phyloP scores from a whole-genome alignment of 2,329 filamentous ascomycete species.

The Aspergillus flavus region DNA sequence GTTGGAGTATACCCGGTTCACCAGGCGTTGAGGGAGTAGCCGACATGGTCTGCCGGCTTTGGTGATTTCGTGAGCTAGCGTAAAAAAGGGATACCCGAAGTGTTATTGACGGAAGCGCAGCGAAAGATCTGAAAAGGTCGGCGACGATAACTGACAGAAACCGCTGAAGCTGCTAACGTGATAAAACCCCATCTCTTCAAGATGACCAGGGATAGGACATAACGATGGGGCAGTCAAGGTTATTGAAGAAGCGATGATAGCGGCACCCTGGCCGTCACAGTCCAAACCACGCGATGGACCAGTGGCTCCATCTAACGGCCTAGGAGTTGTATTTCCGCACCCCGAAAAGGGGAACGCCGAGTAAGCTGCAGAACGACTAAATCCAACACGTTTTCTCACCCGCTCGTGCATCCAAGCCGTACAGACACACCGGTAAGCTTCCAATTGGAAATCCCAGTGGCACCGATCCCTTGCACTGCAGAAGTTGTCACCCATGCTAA shows the following conservation, averaged over 20 bases:
- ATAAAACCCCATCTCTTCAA: not conserved
- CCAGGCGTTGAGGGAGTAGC: slow-evolving; percentile 24
- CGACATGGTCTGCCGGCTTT: slow-evolving; percentile 26
- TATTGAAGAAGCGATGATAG: not conserved
- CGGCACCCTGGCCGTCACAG: not conserved
- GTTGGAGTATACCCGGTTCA: slow-evolving; percentile 23
- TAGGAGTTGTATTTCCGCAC: slow-evolving; percentile 3
- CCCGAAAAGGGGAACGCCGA: not conserved
- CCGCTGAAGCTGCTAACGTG: slow-evolving; percentile 1
- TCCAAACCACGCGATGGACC: slow-evolving; percentile 1
- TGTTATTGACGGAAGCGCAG: not conserved
- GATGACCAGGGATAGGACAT: not conserved
- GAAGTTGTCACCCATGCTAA: slow-evolving; percentile 6
- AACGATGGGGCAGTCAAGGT: not conserved
- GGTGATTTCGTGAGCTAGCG: not conserved
- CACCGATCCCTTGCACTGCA: slow-evolving; percentile 2
- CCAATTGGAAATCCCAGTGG: slow-evolving; percentile 12
- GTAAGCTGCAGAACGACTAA: slow-evolving; percentile 5
- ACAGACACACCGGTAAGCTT: slow-evolving; percentile 5
- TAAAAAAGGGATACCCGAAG: not conserved
- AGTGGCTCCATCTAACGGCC: slow-evolving; percentile 2
- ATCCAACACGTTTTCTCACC: not conserved
- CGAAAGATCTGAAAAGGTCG: not conserved
- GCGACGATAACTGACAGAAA: not conserved
- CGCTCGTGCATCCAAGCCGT: slow-evolving; percentile 1